Percentiles rank a stretch among this genome's conserved stretches.
Evolutionary conservation across 805 yeast genomes (phyloP).

Genomic region (Wickerhamiella musiphila): DNA sequence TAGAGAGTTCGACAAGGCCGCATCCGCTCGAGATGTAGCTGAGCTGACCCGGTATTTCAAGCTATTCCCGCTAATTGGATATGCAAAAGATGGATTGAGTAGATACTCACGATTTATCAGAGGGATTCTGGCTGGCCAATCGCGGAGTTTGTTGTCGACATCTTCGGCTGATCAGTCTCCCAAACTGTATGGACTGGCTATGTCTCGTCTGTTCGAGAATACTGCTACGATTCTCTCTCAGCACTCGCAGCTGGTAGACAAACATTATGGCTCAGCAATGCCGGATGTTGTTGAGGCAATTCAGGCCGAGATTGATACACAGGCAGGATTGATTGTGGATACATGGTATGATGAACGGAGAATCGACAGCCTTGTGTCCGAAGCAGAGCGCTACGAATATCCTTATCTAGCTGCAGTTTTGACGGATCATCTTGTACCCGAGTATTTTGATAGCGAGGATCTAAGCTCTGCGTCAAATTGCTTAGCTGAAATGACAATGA

Average conservation of each 20-base stretch:
- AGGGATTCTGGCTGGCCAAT: conserved; percentile 62
- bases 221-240: conserved; percentile 72
- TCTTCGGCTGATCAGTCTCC: conserved; percentile 5
- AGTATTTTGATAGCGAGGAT: conserved; percentile 16
- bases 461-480: conserved; percentile 51
- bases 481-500: conserved; percentile 51
- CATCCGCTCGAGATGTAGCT: conserved; percentile 45
- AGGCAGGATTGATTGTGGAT: conserved; percentile 74
- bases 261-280: conserved; percentile 43
- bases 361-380: conserved; percentile 36
- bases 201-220: conserved; percentile 48
- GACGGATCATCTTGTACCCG: neutral
- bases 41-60: conserved; percentile 64
- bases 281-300: conserved; percentile 50
- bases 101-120: conserved; percentile 79
- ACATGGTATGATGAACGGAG: conserved; percentile 63
- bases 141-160: conserved; percentile 38
- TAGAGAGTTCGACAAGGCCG: conserved; percentile 52
- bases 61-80: conserved; percentile 71
- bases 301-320: conserved; percentile 83
- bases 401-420: conserved; percentile 25
- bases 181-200: conserved; percentile 23
- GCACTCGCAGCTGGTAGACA: conserved; percentile 62
- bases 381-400: conserved; percentile 37
- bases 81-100: conserved; percentile 50